phyloP scores from a whole-genome alignment of 352 stramenopile species.

The Phytophthora syringae region DNA sequence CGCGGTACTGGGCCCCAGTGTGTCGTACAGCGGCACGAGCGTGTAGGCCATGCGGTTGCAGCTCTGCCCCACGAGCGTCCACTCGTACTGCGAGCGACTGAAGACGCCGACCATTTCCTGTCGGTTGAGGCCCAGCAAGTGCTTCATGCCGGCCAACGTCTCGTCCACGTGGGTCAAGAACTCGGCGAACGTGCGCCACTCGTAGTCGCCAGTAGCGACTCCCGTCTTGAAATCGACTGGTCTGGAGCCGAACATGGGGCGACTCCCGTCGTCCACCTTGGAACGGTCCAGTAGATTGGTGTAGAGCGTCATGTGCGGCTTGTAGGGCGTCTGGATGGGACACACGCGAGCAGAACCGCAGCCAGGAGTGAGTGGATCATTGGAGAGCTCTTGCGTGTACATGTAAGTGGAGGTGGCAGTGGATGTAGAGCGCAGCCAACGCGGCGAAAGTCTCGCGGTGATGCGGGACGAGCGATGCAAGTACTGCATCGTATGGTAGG shows the following conservation, averaged over 20 bases:
- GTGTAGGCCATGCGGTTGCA: conserved; percentile 71
- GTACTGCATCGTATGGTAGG: conserved; percentile 2
- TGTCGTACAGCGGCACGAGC: conserved; percentile 74
- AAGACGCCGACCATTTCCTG: conserved; percentile 63
- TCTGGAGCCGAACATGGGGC: conserved; percentile 57
- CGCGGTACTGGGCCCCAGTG: conserved; percentile 53
- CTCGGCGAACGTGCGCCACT: conserved; percentile 62
- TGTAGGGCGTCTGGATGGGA: conserved; percentile 33
- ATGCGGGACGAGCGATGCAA: conserved; percentile 10
- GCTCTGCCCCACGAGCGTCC: conserved; percentile 61
- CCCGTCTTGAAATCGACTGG: conserved; percentile 41
- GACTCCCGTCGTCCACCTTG: conserved; percentile 53
- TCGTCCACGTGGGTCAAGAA: conserved; percentile 52
- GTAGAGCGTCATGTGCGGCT: conserved; percentile 60
- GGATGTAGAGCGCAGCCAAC: conserved; percentile 15
- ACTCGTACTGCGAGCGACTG: conserved; percentile 66
- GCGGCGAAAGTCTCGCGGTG: neutral
- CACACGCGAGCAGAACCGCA: conserved; percentile 33
- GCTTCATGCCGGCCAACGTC: conserved; percentile 43
- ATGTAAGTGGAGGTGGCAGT: neutral
- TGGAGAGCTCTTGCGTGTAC: conserved; percentile 20
- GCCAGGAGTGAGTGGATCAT: conserved; percentile 3
- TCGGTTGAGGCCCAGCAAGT: conserved; percentile 36
- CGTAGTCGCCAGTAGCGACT: conserved; percentile 41
- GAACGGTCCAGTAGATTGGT: conserved; percentile 58